Evolutionary conservation across 768 basidiomycete species (phyloP), one percentile per base, ranked within the genome.

Genomic region (Boletus sp.): DNA sequence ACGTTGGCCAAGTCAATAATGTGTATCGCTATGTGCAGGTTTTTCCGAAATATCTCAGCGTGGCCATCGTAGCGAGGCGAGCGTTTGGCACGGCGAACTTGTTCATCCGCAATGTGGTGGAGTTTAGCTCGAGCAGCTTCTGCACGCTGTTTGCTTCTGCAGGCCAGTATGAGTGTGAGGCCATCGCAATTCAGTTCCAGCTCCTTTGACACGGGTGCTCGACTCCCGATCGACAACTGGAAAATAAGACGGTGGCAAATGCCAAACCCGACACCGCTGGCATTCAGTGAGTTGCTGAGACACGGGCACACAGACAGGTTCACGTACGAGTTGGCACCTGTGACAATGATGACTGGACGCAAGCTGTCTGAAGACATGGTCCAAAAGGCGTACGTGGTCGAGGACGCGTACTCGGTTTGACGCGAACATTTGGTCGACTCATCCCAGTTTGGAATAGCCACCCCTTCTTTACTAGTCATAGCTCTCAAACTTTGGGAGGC

Each of bases 251-350:
- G 85, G 56, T 86, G 82, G 72, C 90, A 92, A 41, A 89, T 86
- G 13, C 88, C 90, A 66, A 87, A 88, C 15, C 92, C 92, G 17
- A 94, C 78, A 52, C 92, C 92, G 37, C 91, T 93, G 66, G 66
- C 3, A 53, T 53, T 46, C 83, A 87, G 63, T 27, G 56, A 58
- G 58, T 23, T 41, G 15, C 15, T 44, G 53, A 53, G 30, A 38
- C 44, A 7, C 37, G 50, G 9, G 5, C 33, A 30, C 35, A 21
- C 21, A 6, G 30, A 52, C 14, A 43, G 32, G 29, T 41, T 39
- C 19, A 59, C 77, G 46, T 66, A 86, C 87, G 78, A 75, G 62
- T 88, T 89, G 10, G 86, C 87, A 37, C 87, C 87, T 19, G 87
- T 89, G 9, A 88, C 84, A 41, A 88, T 69, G 45, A 87, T 67